phyloP scores from a whole-genome alignment of 1,284 basidiomycete species.

The Sphagnurus paluster region DNA sequence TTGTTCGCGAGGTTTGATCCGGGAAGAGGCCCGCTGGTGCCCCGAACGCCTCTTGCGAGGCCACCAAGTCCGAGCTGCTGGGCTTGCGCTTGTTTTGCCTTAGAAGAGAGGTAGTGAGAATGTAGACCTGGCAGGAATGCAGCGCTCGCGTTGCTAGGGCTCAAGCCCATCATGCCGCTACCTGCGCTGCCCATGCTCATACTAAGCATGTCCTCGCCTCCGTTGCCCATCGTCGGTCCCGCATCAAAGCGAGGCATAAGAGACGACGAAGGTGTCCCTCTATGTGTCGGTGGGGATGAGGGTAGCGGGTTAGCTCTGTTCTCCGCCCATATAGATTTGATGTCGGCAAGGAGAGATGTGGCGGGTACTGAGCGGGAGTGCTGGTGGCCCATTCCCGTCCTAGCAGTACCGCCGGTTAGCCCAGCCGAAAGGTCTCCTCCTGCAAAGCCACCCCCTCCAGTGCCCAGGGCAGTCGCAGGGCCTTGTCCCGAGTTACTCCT shows the following conservation, averaged over 20 bases:
- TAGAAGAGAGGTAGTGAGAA: conserved; percentile 55
- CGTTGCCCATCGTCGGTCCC: conserved; percentile 6
- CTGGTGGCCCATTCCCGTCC: conserved; percentile 49
- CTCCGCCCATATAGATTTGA: conserved; percentile 72
- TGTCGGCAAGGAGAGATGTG: conserved; percentile 67
- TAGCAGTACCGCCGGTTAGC: conserved; percentile 15
- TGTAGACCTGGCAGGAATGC: conserved; percentile 74
- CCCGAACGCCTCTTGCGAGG: conserved; percentile 29
- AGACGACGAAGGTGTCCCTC: conserved; percentile 32
- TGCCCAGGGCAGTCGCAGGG: conserved; percentile 16
- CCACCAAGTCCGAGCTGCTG: conserved; percentile 26
- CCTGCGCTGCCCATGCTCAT: conserved; percentile 35
- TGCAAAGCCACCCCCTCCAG: conserved; percentile 19
- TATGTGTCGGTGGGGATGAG: conserved; percentile 30
- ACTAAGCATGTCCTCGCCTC: conserved; percentile 30
- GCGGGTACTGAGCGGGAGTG: conserved; percentile 80
- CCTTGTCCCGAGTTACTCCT: conserved; percentile 55
- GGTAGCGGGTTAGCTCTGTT: conserved; percentile 27
- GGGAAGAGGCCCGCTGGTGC: conserved; percentile 27
- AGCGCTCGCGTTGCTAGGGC: conserved; percentile 72
- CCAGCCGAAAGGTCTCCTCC: conserved; percentile 9
- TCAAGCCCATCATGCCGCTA: conserved; percentile 31
- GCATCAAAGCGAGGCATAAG: conserved; percentile 31
- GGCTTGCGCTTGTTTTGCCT: conserved; percentile 40
- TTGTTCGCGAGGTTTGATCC: conserved; percentile 24